Evolutionary conservation across 352 stramenopile species (phyloP).

Genomic region (Lagenidium giganteum): DNA sequence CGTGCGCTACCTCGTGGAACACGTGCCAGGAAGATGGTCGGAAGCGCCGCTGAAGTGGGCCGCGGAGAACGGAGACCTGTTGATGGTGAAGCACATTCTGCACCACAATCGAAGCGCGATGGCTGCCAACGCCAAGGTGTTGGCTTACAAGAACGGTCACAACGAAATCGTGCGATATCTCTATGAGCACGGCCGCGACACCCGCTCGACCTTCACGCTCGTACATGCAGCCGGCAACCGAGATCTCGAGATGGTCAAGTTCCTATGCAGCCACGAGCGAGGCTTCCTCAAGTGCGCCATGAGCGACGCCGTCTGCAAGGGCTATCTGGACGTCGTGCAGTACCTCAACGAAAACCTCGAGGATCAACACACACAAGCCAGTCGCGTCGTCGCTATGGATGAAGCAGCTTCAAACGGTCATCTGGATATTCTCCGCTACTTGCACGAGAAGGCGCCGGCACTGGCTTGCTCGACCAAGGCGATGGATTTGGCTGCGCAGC

Average conservation of each 20-base stretch:
- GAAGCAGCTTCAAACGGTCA: conserved; percentile 28
- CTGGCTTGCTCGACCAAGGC: conserved; percentile 21
- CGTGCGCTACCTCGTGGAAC: conserved; percentile 40
- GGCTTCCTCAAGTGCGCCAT: conserved; percentile 57
- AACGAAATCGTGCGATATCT: conserved; percentile 43
- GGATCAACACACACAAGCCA: conserved; percentile 36
- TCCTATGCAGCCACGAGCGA: conserved; percentile 27
- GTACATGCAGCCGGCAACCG: conserved; percentile 28
- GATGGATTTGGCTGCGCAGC: conserved; percentile 24
- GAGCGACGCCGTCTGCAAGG: conserved; percentile 34
- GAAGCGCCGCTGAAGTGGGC: conserved; percentile 29
- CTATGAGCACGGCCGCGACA: conserved; percentile 41
- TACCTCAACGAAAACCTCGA: conserved; percentile 34
- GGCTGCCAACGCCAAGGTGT: conserved; percentile 37
- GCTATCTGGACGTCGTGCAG: conserved; percentile 41
- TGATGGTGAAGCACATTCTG: conserved; percentile 26
- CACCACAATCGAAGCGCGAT: conserved; percentile 21
- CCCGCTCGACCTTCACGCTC: conserved; percentile 34
- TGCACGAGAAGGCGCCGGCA: conserved; percentile 22
- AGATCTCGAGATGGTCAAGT: conserved; percentile 49
- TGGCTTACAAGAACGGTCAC: conserved; percentile 33
- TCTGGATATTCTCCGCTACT: conserved; percentile 25
- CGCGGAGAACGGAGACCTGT: conserved; percentile 26
- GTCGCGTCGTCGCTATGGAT: conserved; percentile 40
- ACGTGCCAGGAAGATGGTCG: conserved; percentile 40